These are phyloP conservation scores for Myxozyma geophila DNA, from an alignment of 805 yeast species.

Conservation along the genomic window DNA sequence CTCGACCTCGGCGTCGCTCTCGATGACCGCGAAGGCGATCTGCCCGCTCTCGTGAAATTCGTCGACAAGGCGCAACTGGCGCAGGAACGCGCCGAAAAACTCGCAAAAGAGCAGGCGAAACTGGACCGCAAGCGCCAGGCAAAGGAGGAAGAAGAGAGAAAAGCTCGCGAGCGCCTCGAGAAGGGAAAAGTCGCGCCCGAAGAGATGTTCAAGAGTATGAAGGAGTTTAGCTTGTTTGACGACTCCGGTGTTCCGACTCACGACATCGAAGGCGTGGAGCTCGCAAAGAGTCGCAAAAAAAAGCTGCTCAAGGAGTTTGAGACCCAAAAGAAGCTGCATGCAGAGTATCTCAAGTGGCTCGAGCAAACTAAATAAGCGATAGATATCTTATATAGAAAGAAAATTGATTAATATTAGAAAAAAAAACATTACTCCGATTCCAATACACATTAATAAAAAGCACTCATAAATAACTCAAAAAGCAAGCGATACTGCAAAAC, in stretches of 20 bases:
- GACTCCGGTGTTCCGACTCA: constrained; percentile 80
- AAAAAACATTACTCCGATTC: background rate
- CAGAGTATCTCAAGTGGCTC: constrained; percentile 53
- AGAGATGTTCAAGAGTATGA: constrained; percentile 68
- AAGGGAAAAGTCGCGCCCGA: constrained; percentile 72
- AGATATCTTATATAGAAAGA: background rate
- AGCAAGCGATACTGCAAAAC: background rate
- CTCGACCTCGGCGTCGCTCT: constrained; percentile 77
- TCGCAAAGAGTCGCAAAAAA: constrained; percentile 83
- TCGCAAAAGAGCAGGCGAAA: constrained; percentile 57
- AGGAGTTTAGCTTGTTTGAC: constrained; percentile 77
- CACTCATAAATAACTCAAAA: background rate
- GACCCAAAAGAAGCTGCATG: constrained; percentile 79
- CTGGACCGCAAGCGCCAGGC: constrained; percentile 56
- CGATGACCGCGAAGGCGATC: constrained; percentile 73
- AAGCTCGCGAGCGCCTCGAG: constrained; percentile 64
- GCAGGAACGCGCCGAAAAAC: constrained; percentile 60
- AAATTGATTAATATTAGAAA: background rate
- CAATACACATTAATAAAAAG: background rate
- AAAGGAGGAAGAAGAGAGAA: constrained; percentile 52
- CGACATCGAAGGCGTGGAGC: constrained; percentile 76
- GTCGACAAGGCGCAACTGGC: constrained; percentile 74
- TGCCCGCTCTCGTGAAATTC: constrained; percentile 82
- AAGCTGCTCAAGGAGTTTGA: constrained; percentile 78
- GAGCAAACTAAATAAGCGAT: background rate